Conservation (phyloP, 2,329 filamentous ascomycete genomes). For the Chaetothyriales sp. region DNA sequence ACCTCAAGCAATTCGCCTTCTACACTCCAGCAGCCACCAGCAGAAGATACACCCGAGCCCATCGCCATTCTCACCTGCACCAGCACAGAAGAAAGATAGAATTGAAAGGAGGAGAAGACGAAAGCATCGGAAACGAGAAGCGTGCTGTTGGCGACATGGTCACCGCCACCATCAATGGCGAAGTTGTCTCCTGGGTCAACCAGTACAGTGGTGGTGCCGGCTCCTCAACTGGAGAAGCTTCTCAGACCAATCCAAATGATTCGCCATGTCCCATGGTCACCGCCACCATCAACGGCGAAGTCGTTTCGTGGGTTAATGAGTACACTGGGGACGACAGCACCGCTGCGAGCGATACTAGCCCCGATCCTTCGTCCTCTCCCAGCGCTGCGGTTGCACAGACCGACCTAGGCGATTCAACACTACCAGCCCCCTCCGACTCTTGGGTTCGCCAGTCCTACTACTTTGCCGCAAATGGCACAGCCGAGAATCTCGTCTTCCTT, state of each 20-base stretch:
- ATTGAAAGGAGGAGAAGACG: conserved; percentile 26
- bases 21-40: conserved; percentile 41
- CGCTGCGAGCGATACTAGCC: not conserved
- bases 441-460: conserved; percentile 37
- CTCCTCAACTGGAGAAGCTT: conserved; percentile 2
- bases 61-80: conserved; percentile 40
- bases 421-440: not conserved
- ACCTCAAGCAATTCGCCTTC: conserved; percentile 52
- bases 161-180: conserved; percentile 43
- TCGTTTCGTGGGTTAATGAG: conserved; percentile 42
- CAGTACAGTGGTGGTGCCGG: conserved; percentile 25
- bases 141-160: conserved; percentile 37
- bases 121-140: conserved; percentile 28
- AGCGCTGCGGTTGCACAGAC: conserved; percentile 2
- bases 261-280: not conserved
- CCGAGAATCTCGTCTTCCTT: conserved; percentile 42
- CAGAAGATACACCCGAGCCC: conserved; percentile 19
- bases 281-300: not conserved
- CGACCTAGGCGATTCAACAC: not conserved
- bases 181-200: conserved; percentile 45
- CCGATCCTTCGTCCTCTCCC: not conserved
- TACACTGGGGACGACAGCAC: conserved; percentile 26
- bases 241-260: not conserved
- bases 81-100: conserved; percentile 22
- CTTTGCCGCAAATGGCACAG: conserved; percentile 26